Evolutionary conservation across 83 land plant species (phyloP).

Genomic region (Picea abies): DNA sequence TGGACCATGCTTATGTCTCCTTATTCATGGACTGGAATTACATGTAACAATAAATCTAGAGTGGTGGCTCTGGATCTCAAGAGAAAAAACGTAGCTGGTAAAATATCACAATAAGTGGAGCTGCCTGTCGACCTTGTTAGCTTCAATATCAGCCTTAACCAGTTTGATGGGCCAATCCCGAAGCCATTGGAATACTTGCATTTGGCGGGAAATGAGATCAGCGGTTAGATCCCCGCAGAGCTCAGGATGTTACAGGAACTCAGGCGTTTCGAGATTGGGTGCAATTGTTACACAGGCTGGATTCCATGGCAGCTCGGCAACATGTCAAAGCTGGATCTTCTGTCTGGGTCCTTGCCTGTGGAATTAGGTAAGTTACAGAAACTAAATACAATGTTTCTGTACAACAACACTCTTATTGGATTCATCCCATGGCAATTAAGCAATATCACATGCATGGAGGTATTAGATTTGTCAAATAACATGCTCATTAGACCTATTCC

Average conservation of each 20-base stretch:
- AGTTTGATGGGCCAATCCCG: no score
- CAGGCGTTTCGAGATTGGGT: constrained; percentile 60
- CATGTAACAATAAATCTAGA: no score
- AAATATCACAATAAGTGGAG: no score
- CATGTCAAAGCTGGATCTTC: constrained; percentile 45
- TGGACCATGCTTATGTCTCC: no score
- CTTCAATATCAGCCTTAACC: no score
- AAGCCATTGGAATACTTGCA: constrained; percentile 24
- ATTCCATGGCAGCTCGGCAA: constrained; percentile 50
- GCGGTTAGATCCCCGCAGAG: constrained; percentile 46
- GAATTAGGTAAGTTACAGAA: constrained; percentile 45
- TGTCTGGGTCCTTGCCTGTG: constrained; percentile 55
- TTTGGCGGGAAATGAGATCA: constrained; percentile 63
- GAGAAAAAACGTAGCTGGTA: no score
- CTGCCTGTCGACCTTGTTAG: no score
- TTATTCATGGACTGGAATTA: no score
- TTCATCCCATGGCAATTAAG: constrained; percentile 47
- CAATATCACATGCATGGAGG: constrained; percentile 24
- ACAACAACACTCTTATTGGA: constrained; percentile 62
- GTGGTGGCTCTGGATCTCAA: no score
- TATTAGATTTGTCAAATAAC: constrained; percentile 66
- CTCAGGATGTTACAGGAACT: constrained; percentile 47
- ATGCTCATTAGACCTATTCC: constrained; percentile 60
- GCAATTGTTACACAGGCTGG: constrained; percentile 53
- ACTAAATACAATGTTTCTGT: constrained; percentile 46